These are phyloP conservation scores for Phytophthora vignae DNA, from an alignment of 352 stramenopile genomes.

Conservation along the genomic window DNA sequence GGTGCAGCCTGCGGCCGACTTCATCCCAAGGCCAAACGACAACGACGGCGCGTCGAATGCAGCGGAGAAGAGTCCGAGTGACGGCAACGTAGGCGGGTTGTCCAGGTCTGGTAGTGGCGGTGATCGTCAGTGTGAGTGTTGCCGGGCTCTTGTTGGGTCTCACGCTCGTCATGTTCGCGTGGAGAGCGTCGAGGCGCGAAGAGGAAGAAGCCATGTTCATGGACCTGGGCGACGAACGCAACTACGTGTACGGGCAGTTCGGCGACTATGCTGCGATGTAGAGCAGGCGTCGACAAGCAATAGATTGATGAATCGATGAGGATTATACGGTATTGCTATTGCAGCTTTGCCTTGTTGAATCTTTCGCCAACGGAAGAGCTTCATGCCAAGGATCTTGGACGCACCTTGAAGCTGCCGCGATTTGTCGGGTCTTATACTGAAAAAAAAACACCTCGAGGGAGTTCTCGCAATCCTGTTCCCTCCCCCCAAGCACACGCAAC, in stretches of 20 bases:
- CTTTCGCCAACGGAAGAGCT: neutral
- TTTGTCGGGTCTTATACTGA: no score
- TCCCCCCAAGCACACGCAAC: no score
- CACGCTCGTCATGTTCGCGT: slow-evolving; percentile 35
- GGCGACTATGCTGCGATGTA: slow-evolving; percentile 63
- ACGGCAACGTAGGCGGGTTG: slow-evolving; percentile 17
- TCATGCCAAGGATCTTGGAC: no score
- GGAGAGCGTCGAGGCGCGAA: slow-evolving; percentile 36
- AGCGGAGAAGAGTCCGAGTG: slow-evolving; percentile 16
- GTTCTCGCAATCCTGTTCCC: no score
- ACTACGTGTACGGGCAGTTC: slow-evolving; percentile 34
- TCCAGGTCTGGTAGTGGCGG: slow-evolving; percentile 27
- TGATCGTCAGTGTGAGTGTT: slow-evolving; percentile 39
- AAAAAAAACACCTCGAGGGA: no score
- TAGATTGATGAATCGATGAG: neutral
- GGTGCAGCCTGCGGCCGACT: slow-evolving; percentile 28
- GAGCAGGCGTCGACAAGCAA: slow-evolving; percentile 5
- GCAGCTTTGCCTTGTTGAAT: neutral
- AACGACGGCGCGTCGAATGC: neutral
- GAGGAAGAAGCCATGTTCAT: slow-evolving; percentile 54
- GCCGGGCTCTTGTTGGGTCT: slow-evolving; percentile 30
- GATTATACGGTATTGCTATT: neutral
- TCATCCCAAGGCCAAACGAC: slow-evolving; percentile 6
- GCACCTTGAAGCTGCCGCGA: no score
- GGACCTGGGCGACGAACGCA: slow-evolving; percentile 50